Evolutionary conservation across 2,329 filamentous ascomycete species (phyloP).

Genomic region (Penicillium sp.): DNA sequence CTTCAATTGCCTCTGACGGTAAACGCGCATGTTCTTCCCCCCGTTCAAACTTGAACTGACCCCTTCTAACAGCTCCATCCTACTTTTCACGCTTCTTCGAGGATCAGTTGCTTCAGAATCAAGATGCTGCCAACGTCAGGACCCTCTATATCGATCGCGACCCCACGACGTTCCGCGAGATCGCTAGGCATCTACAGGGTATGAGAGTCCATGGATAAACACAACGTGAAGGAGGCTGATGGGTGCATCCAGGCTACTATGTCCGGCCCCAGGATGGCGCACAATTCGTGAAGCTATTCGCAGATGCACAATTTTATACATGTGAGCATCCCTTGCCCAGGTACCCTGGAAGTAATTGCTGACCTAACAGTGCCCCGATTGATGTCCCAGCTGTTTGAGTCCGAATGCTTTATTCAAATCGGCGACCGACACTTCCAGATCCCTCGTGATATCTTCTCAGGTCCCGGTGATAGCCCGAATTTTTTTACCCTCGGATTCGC

Average conservation of each 20-base stretch:
- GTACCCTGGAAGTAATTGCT: not conserved
- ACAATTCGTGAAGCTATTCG: constrained; percentile 89
- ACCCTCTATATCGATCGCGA: constrained; percentile 96
- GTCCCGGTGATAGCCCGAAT: constrained; percentile 87
- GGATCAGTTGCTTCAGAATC: constrained; percentile 68
- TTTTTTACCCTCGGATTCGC: constrained; percentile 92
- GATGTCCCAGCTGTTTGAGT: constrained; percentile 86
- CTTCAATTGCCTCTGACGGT: constrained; percentile 72
- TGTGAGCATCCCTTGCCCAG: constrained; percentile 51
- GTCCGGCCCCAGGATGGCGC: constrained; percentile 75
- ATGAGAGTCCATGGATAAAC: not conserved
- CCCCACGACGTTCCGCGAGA: constrained; percentile 83
- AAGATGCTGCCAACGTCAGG: constrained; percentile 59
- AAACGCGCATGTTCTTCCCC: constrained; percentile 34
- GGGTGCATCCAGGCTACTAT: constrained; percentile 64
- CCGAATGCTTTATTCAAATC: constrained; percentile 88
- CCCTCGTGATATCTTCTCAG: constrained; percentile 79
- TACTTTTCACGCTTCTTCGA: constrained; percentile 95
- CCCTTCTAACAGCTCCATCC: constrained; percentile 71
- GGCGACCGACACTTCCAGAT: constrained; percentile 86
- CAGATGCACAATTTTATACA: constrained; percentile 93
- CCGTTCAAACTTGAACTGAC: constrained; percentile 43
- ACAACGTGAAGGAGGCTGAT: constrained; percentile 6
- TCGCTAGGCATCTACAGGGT: constrained; percentile 83
- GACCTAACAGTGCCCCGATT: constrained; percentile 71